These are phyloP conservation scores for Pugionium dolabratum DNA, from an alignment of 345 rosid genomes.

Conservation along the genomic window DNA sequence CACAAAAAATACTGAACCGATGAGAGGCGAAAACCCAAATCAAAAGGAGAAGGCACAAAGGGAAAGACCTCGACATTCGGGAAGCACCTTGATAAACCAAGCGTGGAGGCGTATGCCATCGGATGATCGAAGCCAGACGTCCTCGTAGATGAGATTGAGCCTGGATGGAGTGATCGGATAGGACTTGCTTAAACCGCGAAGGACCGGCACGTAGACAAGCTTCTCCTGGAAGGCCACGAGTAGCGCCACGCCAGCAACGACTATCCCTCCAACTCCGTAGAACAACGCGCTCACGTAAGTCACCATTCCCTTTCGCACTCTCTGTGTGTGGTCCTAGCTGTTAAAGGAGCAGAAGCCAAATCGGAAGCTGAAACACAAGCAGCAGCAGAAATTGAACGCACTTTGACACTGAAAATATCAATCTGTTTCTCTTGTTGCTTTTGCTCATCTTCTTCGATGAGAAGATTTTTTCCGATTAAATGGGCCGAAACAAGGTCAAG, in stretches of 20 bases:
- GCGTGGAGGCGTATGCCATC: constrained; percentile 93
- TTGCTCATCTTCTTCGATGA: constrained; percentile 27
- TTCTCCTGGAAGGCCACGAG: constrained; percentile 94
- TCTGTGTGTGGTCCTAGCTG: not conserved
- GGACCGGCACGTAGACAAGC: constrained; percentile 92
- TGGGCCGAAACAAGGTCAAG: too few relatives aligned
- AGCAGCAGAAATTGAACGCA: constrained; percentile 23
- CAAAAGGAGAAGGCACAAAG: not conserved
- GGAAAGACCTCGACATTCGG: constrained; percentile 71
- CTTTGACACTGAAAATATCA: constrained; percentile 1
- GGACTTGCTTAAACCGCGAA: constrained; percentile 87
- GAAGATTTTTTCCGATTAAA: too few relatives aligned
- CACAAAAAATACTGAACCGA: constrained; percentile 1
- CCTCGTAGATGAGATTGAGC: constrained; percentile 78
- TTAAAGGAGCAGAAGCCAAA: constrained; percentile 10
- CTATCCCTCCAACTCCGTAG: constrained; percentile 89
- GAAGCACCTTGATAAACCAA: constrained; percentile 90
- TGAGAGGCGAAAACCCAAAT: not conserved
- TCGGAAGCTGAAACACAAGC: not conserved
- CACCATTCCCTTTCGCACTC: constrained; percentile 51
- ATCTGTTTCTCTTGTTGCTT: constrained; percentile 22
- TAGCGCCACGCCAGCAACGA: constrained; percentile 85
- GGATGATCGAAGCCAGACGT: constrained; percentile 92
- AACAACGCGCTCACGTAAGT: constrained; percentile 68
- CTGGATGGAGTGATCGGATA: constrained; percentile 82